These are phyloP conservation scores for Arthrobotrys megalospora DNA, from an alignment of 2,329 filamentous ascomycete genomes.

Conservation along the genomic window DNA sequence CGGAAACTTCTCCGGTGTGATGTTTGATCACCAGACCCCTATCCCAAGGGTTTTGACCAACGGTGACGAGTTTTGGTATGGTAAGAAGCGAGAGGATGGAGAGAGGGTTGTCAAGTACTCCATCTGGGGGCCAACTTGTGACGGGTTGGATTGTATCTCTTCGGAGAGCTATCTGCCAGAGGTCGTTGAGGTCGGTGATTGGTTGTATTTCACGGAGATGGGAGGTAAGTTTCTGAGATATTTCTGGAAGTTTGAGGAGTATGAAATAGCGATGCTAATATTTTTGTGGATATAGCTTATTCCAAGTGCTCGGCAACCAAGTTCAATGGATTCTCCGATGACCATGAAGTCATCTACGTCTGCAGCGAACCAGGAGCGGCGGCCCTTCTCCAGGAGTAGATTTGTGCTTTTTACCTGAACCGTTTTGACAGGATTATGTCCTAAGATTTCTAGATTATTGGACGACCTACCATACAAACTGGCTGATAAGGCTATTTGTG, in stretches of 20 bases:
- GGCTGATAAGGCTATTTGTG: neutral
- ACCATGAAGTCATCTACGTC: constrained; percentile 93
- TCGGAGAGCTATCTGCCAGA: constrained; percentile 83
- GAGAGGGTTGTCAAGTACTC: constrained; percentile 83
- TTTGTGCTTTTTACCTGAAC: neutral
- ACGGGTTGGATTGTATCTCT: constrained; percentile 95
- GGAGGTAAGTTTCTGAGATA: constrained; percentile 69
- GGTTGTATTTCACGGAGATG: constrained; percentile 99
- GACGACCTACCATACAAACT: neutral
- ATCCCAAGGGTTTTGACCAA: constrained; percentile 83
- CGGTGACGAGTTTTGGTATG: constrained; percentile 74
- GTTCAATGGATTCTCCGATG: constrained; percentile 97
- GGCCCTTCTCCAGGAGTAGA: constrained; percentile 73
- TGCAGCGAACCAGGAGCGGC: constrained; percentile 91
- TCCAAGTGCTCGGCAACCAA: constrained; percentile 97
- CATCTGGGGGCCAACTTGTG: constrained; percentile 97
- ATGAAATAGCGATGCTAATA: neutral
- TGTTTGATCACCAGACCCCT: constrained; percentile 97
- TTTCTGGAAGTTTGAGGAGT: neutral
- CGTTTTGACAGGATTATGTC: neutral
- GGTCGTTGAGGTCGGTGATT: constrained; percentile 90
- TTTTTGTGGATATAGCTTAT: constrained; percentile 75
- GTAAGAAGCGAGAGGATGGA: constrained; percentile 71
- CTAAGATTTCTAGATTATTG: neutral
- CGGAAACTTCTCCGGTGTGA: constrained; percentile 98